Evolutionary conservation across 2,329 filamentous ascomycete species (phyloP).

Genomic region (Thielaviopsis musarum): DNA sequence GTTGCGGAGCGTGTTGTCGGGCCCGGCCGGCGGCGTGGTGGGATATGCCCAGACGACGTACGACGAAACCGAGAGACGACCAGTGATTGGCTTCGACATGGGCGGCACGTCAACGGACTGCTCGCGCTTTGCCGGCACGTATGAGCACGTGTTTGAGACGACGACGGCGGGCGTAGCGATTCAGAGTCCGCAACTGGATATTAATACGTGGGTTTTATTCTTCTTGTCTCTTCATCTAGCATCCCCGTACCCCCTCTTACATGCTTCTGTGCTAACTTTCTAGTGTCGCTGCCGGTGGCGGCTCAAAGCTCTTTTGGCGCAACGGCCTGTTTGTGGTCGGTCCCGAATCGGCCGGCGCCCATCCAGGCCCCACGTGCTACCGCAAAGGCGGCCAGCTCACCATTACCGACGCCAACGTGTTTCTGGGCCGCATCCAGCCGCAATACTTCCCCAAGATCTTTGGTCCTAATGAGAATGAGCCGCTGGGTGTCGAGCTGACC

Average conservation of each 20-base stretch:
- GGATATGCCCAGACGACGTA: constrained; percentile 87
- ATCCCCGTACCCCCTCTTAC: too few species aligned
- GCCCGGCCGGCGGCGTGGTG: constrained; percentile 83
- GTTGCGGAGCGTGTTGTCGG: constrained; percentile 69
- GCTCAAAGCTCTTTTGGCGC: constrained; percentile 68
- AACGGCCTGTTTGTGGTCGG: constrained; percentile 86
- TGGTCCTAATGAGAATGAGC: constrained; percentile 71
- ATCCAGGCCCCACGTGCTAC: constrained; percentile 83
- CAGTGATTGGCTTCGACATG: constrained; percentile 94
- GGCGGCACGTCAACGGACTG: constrained; percentile 67
- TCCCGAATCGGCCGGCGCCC: constrained; percentile 74
- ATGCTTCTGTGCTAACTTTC: not conserved
- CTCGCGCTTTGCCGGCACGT: constrained; percentile 70
- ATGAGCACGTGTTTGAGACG: constrained; percentile 89
- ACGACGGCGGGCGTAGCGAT: constrained; percentile 90
- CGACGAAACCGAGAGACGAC: constrained; percentile 62
- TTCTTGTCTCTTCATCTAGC: not conserved
- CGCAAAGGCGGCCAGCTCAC: constrained; percentile 77
- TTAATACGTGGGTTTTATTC: constrained; percentile 47
- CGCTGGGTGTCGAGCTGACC: constrained; percentile 60
- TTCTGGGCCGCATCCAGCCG: constrained; percentile 66
- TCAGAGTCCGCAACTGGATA: constrained; percentile 80
- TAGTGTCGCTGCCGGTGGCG: constrained; percentile 68
- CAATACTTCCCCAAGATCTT: constrained; percentile 96
- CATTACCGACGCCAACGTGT: constrained; percentile 85